Evolutionary conservation across 2,329 filamentous ascomycete genomes (phyloP).

Genomic region (Sporothrix inflata): DNA sequence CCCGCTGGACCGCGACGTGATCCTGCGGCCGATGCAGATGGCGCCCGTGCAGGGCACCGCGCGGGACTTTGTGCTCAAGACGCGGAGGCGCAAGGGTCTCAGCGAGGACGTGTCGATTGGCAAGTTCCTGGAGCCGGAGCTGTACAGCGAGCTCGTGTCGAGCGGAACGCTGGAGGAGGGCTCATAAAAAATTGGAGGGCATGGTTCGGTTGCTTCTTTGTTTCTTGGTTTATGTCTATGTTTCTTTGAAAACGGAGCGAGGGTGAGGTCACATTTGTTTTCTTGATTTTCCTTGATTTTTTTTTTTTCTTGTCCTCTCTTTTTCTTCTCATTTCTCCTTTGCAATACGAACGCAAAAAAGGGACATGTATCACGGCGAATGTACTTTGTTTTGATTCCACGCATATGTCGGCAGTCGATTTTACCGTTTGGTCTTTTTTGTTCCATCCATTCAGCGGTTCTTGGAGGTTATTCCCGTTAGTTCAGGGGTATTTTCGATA

Average conservation of each 20-base stretch:
- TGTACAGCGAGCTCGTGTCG: slow-evolving; percentile 85
- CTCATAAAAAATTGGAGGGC: slow-evolving; percentile 21
- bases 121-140: slow-evolving; percentile 93
- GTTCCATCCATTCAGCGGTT: background rate
- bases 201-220: background rate
- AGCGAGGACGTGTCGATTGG: slow-evolving; percentile 95
- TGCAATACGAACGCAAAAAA: slow-evolving; percentile 8
- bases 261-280: slow-evolving; percentile 18
- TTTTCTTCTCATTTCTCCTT: background rate
- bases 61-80: slow-evolving; percentile 96
- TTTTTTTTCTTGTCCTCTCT: background rate
- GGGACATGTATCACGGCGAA: slow-evolving; percentile 13
- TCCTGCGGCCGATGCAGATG: slow-evolving; percentile 81
- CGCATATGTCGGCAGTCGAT: background rate
- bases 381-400: background rate
- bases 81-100: slow-evolving; percentile 85
- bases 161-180: slow-evolving; percentile 76
- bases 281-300: slow-evolving; percentile 14
- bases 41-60: slow-evolving; percentile 87
- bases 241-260: slow-evolving; percentile 14
- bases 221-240: background rate
- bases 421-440: background rate
- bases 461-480: background rate
- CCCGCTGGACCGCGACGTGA: slow-evolving; percentile 84
- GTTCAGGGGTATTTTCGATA: slow-evolving; percentile 16